A percentile compares a stretch with the other conserved stretches of the same genome.
These are phyloP conservation scores for Hymenotorrendiella dingleyae DNA, from an alignment of 2,329 filamentous ascomycete species.

Conservation along the genomic window DNA sequence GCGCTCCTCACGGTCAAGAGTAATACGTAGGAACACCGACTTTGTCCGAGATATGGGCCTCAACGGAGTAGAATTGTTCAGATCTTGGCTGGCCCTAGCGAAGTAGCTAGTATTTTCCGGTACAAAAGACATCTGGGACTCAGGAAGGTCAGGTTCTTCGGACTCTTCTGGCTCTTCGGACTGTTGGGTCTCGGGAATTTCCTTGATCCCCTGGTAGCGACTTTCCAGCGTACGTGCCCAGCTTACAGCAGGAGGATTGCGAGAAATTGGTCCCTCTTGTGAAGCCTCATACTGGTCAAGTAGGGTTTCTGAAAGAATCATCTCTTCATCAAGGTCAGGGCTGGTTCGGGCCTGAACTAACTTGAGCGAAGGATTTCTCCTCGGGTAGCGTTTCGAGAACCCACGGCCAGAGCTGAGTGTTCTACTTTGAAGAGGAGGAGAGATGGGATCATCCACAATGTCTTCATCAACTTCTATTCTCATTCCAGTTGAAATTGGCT, in stretches of 20 bases:
- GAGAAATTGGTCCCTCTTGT: neutral
- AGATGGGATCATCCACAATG: neutral
- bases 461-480: conserved; percentile 4
- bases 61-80: neutral
- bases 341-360: neutral
- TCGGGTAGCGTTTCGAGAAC: neutral
- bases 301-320: neutral
- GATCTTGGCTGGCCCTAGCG: conserved; percentile 3
- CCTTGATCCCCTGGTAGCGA: neutral
- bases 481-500: neutral
- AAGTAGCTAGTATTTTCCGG: conserved; percentile 4
- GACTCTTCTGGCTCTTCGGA: neutral
- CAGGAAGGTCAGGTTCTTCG: neutral
- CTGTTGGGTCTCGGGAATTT: neutral
- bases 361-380: neutral
- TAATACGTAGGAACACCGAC: neutral
- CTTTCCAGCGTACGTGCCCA: too few species aligned
- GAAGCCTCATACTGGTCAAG: neutral
- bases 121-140: conserved; percentile 2
- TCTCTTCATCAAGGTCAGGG: neutral
- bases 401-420: neutral
- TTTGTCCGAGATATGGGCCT: neutral
- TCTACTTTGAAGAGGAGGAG: neutral
- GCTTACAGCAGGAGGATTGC: too few species aligned
- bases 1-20: neutral